A percentile compares a stretch with the other conserved stretches of the same genome.
Conservation (phyloP, 164 flowering plant genomes). For the Umbilicus rupestris region DNA sequence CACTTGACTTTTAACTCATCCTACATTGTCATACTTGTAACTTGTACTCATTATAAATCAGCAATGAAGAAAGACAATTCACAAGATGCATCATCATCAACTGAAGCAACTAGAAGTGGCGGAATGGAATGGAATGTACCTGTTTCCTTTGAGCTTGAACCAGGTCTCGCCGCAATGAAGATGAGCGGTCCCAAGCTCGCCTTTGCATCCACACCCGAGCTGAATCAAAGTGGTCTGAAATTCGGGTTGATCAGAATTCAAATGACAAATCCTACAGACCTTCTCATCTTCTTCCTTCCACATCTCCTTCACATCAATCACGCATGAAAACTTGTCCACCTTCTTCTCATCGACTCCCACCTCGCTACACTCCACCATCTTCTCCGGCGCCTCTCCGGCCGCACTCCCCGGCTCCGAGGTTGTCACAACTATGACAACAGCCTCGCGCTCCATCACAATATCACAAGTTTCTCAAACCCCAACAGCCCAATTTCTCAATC, state of each 20-base stretch:
- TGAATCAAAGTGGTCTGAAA: slow-evolving; percentile 31
- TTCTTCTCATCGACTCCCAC: no score
- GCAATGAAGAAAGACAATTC: no score
- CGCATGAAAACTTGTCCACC: neutral
- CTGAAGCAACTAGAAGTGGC: neutral
- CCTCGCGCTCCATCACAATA: neutral
- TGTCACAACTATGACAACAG: neutral
- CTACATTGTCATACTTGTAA: no score
- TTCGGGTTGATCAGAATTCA: slow-evolving; percentile 40
- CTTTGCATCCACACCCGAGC: slow-evolving; percentile 83
- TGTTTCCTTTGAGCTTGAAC: slow-evolving; percentile 82
- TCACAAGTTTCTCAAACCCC: neutral
- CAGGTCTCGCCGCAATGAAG: slow-evolving; percentile 77
- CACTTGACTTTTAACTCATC: no score
- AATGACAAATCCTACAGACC: slow-evolving; percentile 83
- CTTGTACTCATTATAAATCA: neutral
- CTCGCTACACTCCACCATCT: neutral
- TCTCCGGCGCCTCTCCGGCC: neutral
- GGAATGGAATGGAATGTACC: slow-evolving; percentile 28
- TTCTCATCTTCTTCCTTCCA: slow-evolving; percentile 25
- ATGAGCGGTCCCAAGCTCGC: slow-evolving; percentile 70
- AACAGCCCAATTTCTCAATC: neutral
- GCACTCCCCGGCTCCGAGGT: neutral
- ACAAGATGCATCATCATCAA: no score
- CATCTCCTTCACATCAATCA: neutral